Evolutionary conservation across 2,329 filamentous ascomycete genomes (phyloP), one percentile per base, ranked within the genome.

Genomic region (Sclerotinia nivalis): DNA sequence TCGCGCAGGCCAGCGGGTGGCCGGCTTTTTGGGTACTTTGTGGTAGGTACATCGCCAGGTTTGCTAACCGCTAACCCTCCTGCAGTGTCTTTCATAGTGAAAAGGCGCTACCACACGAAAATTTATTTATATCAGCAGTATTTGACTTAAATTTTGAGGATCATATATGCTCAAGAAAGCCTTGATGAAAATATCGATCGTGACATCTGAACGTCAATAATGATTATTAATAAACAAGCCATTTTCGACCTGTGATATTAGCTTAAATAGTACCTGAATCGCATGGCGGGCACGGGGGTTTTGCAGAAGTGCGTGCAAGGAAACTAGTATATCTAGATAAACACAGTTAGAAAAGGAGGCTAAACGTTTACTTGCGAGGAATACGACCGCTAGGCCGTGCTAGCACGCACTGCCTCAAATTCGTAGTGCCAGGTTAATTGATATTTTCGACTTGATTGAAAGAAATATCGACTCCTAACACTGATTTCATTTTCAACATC

Each of bases 1-100:
- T 87, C 84, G 49, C 84, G 81, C n/a, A 84, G 72, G 31, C 82
- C 81, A 49, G 78, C 78, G 0, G 84, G 82, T 13, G 83, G 82
- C 55, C 84, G 80, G 20, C 80, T 78, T 70, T 84, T 83, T 31
- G 84, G 84, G 5, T 74, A 71, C 52, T 76, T 73, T 50, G 18
- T 18, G 34, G 18, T 28, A 22, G 45, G 55, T 31, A 61, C 45
- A 61, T 68, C 15, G 28, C 60, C 45, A 6, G 56, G 45, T 50
- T 68, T 68, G 31, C 50, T 4, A 22, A 45, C 10, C 15, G 43
- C 22, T 31, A 37, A 15, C 8, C 56, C 43, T 43, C 31, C 28
- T 52, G 31, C n/a, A n/a, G 54, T 40, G 18, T 61, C 31, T 20
- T 56, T 45, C 66, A 61, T 68, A 25, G 54, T 28, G 1, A 52